Conservation (phyloP, 2,329 filamentous ascomycete species). For the Beauveria varroae region DNA sequence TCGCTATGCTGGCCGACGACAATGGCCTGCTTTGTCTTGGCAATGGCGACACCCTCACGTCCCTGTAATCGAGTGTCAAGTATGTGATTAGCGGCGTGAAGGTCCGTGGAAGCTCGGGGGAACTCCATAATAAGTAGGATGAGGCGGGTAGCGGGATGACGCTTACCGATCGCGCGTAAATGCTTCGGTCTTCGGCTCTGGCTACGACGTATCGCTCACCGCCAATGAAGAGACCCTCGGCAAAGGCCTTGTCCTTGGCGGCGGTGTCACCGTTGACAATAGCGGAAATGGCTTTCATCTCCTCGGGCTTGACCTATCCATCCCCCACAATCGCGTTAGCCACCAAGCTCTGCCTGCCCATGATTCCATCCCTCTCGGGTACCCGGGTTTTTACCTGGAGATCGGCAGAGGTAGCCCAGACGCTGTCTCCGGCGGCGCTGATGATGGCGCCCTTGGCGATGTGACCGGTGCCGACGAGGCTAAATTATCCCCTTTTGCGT, state of each 20-base stretch:
- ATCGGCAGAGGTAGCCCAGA: constrained; percentile 63
- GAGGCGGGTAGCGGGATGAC: background rate
- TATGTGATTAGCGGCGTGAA: background rate
- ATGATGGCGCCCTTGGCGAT: constrained; percentile 81
- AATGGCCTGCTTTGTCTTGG: constrained; percentile 83
- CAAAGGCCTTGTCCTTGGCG: constrained; percentile 58
- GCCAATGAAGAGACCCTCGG: constrained; percentile 66
- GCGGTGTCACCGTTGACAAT: constrained; percentile 39
- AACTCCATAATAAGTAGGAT: background rate
- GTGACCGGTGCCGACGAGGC: constrained; percentile 72
- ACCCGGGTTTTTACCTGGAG: constrained; percentile 56
- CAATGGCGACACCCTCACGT: constrained; percentile 71
- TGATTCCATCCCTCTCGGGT: background rate
- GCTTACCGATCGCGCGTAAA: constrained; percentile 80
- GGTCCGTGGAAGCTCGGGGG: background rate
- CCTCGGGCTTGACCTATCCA: constrained; percentile 35
- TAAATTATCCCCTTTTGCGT: constrained; percentile 28
- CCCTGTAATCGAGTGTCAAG: constrained; percentile 38
- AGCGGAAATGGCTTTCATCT: constrained; percentile 51
- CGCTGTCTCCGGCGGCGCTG: constrained; percentile 70
- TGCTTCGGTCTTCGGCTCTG: constrained; percentile 65
- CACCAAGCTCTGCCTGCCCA: too few relatives aligned
- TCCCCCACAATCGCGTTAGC: background rate
- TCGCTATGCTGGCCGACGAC: constrained; percentile 84
- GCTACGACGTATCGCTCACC: constrained; percentile 74